A percentile compares a stretch with the other conserved stretches of the same genome.
Conservation (phyloP, 441 rosid genomes). For the Kokia cookei region DNA sequence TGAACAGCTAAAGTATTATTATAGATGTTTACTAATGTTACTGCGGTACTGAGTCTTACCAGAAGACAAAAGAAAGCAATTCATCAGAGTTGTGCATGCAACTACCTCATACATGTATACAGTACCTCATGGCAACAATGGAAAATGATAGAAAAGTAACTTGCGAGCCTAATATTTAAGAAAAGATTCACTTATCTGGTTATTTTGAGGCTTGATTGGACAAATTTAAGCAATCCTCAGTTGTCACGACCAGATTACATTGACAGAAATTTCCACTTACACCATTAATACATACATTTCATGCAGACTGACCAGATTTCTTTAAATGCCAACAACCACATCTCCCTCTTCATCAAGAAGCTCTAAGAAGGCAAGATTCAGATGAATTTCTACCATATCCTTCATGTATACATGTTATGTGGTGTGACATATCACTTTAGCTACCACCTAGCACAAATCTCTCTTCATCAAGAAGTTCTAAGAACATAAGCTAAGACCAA, state of each 20-base stretch:
- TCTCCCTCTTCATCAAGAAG: background rate
- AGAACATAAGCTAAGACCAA: background rate
- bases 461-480: background rate
- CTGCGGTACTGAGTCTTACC: background rate
- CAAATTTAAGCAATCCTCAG: background rate
- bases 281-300: background rate
- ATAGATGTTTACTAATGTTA: background rate
- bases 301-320: background rate
- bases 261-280: background rate
- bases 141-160: background rate
- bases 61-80: background rate
- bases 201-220: background rate
- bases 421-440: background rate
- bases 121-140: background rate
- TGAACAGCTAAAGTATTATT: background rate
- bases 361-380: background rate
- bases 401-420: background rate
- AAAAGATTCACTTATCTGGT: background rate
- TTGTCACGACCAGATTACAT: background rate
- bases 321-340: background rate
- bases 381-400: background rate
- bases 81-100: background rate
- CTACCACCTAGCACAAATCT: background rate
- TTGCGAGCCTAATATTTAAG: background rate
- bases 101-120: background rate